Percentiles rank a stretch among this genome's conserved stretches.
Conservation (phyloP, 768 basidiomycete genomes). For the Asterophora lycoperdoides region DNA sequence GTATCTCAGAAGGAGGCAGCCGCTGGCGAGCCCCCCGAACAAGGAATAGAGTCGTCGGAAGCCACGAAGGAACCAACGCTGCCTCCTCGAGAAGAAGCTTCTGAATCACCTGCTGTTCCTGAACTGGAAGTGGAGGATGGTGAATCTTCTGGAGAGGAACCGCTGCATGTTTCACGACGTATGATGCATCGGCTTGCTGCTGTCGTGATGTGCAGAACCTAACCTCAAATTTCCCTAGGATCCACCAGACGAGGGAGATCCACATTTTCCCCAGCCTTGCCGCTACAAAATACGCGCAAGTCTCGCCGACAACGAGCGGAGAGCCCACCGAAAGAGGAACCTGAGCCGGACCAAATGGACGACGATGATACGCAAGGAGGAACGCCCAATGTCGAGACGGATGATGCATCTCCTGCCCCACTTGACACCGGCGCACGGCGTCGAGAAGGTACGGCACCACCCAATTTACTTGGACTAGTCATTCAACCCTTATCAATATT, state of each 20-base stretch:
- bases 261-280: slow-evolving; percentile 28
- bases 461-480: not conserved
- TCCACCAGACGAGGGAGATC: slow-evolving; percentile 39
- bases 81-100: not conserved
- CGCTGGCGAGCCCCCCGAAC: not conserved
- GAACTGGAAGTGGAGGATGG: slow-evolving; percentile 19
- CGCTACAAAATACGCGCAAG: slow-evolving; percentile 24
- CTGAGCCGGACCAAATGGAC: slow-evolving; percentile 14
- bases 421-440: slow-evolving; percentile 20
- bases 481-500: not conserved
- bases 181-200: slow-evolving; percentile 11
- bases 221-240: slow-evolving; percentile 22
- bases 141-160: slow-evolving; percentile 30
- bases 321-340: slow-evolving; percentile 10
- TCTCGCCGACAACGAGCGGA: slow-evolving; percentile 25
- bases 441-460: slow-evolving; percentile 23
- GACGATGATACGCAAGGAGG: slow-evolving; percentile 25
- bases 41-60: not conserved
- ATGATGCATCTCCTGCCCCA: slow-evolving; percentile 28
- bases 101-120: not conserved
- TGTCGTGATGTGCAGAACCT: not conserved
- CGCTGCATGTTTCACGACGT: slow-evolving; percentile 32
- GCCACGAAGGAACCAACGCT: not conserved
- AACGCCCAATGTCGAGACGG: slow-evolving; percentile 28
- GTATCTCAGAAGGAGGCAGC: not conserved